These are phyloP conservation scores for Elsinoe batatas DNA, from an alignment of 2,329 filamentous ascomycete species.

Conservation along the genomic window DNA sequence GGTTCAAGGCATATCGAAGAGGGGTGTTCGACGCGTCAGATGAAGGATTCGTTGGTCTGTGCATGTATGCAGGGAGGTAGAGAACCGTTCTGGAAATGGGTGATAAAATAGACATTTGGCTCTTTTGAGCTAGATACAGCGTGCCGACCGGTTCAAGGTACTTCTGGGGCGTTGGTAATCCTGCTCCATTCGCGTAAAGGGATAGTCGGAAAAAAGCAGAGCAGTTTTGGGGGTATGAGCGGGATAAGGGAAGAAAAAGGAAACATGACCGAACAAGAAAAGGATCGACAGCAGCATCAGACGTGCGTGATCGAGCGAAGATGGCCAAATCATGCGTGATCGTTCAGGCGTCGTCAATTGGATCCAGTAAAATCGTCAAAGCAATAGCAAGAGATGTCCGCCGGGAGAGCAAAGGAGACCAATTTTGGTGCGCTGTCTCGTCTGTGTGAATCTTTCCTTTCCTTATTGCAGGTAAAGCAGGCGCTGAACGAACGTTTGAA, in stretches of 20 bases:
- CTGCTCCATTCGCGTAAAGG: background rate
- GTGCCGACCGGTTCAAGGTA: background rate
- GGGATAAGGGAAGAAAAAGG: background rate
- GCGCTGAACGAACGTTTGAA: slow-evolving; percentile 8
- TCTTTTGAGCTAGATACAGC: slow-evolving; percentile 1
- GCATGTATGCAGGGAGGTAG: background rate
- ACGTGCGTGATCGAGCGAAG: background rate
- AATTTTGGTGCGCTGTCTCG: background rate
- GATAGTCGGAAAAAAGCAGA: background rate
- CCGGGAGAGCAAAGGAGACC: background rate
- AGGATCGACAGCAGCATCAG: background rate
- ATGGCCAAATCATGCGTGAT: background rate
- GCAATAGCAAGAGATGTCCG: background rate
- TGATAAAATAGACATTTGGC: background rate
- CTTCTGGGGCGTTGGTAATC: background rate
- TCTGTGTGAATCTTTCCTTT: background rate
- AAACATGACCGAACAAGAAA: background rate
- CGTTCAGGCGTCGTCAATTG: background rate
- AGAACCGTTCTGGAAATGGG: background rate
- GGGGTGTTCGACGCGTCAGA: background rate
- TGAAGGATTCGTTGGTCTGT: background rate
- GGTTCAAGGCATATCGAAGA: background rate
- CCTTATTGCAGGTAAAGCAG: background rate
- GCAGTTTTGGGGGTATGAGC: slow-evolving; percentile 9
- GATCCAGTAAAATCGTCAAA: background rate